Evolutionary conservation across 257 asterid species (phyloP).

Genomic region (Fraxinus cuspidata): DNA sequence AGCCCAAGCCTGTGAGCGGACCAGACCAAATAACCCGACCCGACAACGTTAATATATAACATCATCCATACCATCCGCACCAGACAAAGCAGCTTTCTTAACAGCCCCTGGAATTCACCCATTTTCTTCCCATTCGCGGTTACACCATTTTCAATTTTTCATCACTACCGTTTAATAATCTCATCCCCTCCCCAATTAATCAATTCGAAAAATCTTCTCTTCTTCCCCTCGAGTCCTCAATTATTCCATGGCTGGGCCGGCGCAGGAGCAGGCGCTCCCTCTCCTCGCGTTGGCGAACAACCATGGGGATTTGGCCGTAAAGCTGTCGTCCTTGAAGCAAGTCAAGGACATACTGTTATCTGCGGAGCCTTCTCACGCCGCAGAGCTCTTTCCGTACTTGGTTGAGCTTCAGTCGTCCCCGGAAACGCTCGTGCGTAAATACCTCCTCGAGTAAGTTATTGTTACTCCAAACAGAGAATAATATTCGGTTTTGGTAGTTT

Average conservation of each 20-base stretch:
- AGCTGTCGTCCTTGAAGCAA: constrained; percentile 82
- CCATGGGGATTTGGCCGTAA: constrained; percentile 88
- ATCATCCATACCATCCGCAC: too few species aligned
- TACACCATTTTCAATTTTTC: background rate
- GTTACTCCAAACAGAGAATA: background rate
- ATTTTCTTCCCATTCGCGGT: background rate
- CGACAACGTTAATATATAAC: too few species aligned
- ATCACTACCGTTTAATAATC: background rate
- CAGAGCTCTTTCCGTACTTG: constrained; percentile 73
- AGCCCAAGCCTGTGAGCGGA: too few species aligned
- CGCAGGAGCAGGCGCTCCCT: constrained; percentile 82
- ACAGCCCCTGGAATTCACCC: background rate
- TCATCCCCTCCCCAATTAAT: constrained; percentile 1
- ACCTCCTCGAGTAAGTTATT: constrained; percentile 66
- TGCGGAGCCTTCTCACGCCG: constrained; percentile 66
- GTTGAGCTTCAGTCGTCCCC: constrained; percentile 87
- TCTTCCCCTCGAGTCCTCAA: background rate
- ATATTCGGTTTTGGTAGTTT: background rate
- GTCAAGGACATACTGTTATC: constrained; percentile 66
- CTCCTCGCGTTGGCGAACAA: constrained; percentile 88
- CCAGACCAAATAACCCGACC: too few species aligned
- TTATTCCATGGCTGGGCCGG: constrained; percentile 55
- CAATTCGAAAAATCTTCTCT: background rate
- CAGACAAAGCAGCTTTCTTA: background rate
- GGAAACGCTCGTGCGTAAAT: constrained; percentile 74